Conservation (phyloP, 2,329 filamentous ascomycete genomes). For the Byssothecium circinans region DNA sequence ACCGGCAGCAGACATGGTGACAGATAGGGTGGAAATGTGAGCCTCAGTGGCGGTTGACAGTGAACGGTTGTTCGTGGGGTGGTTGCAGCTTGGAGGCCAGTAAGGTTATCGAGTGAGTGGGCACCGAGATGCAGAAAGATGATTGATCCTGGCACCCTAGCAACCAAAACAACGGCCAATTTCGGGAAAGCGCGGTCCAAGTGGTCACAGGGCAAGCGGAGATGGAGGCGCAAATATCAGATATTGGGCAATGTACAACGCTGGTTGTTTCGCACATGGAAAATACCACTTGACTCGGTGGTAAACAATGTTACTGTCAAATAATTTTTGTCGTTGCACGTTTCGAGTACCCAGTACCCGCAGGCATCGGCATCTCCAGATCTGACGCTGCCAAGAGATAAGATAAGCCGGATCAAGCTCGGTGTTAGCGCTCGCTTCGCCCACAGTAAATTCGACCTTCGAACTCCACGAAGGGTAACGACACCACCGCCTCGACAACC, state of each 20-base stretch:
- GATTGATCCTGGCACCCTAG: constrained; percentile 4
- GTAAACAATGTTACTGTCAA: no score
- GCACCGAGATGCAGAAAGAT: constrained; percentile 5
- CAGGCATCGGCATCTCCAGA: no score
- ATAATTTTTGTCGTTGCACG: no score
- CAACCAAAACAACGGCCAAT: constrained; percentile 8
- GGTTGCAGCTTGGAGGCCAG: not conserved
- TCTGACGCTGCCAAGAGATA: constrained; percentile 20
- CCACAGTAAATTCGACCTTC: constrained; percentile 25
- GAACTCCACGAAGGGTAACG: constrained; percentile 21
- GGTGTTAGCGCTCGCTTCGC: constrained; percentile 20
- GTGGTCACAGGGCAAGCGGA: constrained; percentile 15
- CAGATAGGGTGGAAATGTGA: constrained; percentile 9
- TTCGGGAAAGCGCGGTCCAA: constrained; percentile 11
- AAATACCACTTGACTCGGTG: no score
- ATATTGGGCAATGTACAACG: no score
- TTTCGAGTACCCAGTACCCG: no score
- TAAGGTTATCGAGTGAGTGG: not conserved
- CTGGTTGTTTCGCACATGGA: no score
- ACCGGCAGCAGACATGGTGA: constrained; percentile 61
- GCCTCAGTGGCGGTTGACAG: constrained; percentile 21
- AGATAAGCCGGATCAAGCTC: constrained; percentile 30
- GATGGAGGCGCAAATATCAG: no score
- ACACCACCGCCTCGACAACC: constrained; percentile 36
- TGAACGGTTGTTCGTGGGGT: constrained; percentile 23